A percentile compares a stretch with the other conserved stretches of the same genome.
phyloP scores from a whole-genome alignment of 1,284 basidiomycete genomes.

The Puccinia hordei region DNA sequence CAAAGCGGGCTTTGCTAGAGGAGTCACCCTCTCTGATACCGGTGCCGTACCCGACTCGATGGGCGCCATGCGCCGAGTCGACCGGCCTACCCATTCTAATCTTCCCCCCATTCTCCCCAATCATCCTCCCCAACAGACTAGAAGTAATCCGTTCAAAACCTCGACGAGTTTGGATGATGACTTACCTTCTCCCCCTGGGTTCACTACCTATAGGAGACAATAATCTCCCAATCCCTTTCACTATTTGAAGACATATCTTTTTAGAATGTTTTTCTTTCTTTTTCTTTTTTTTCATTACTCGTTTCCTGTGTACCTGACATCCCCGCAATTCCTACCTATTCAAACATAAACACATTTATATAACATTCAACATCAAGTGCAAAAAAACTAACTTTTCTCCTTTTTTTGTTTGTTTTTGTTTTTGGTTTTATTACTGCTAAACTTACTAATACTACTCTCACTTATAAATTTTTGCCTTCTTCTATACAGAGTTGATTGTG shows the following conservation, averaged over 20 bases:
- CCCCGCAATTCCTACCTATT: no score
- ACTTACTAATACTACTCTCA: no score
- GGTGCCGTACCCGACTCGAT: constrained; percentile 37
- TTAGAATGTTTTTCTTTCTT: background rate
- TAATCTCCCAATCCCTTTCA: background rate
- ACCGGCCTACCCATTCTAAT: constrained; percentile 27
- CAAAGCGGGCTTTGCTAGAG: constrained; percentile 30
- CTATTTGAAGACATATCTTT: no score
- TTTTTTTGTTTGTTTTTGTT: no score
- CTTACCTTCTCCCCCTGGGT: background rate
- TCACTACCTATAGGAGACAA: background rate
- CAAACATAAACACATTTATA: background rate
- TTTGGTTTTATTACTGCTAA: no score
- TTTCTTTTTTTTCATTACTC: background rate
- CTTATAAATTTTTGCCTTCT: no score
- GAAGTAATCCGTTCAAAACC: background rate
- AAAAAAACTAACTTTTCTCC: background rate
- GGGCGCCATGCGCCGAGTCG: constrained; percentile 14
- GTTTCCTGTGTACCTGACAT: constrained; percentile 1
- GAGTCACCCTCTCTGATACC: constrained; percentile 19
- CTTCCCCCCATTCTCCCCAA: background rate
- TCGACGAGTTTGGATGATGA: background rate
- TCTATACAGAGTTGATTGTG: no score
- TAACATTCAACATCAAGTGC: background rate
- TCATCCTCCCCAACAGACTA: background rate